Conservation (phyloP, 805 yeast species). For the Starmera amethionina region DNA sequence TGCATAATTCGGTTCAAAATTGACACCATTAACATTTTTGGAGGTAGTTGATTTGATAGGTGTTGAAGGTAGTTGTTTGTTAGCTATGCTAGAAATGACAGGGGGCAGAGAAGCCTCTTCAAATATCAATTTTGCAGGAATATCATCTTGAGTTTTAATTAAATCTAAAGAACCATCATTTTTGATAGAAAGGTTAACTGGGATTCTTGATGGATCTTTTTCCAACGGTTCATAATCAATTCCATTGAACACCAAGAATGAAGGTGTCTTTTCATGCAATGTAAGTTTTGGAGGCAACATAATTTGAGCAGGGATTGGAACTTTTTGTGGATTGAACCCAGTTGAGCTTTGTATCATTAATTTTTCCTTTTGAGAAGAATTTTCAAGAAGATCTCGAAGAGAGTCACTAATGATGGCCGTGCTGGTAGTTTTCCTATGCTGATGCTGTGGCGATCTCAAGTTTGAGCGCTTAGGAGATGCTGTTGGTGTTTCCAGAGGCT, state of each 20-base stretch:
- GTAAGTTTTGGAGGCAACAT: slow-evolving; percentile 28
- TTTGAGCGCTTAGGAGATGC: background rate
- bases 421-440: slow-evolving; percentile 1
- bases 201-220: background rate
- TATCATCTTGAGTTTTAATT: background rate
- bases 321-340: slow-evolving; percentile 21
- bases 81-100: too few relatives aligned
- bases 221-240: slow-evolving; percentile 22
- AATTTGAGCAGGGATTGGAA: slow-evolving; percentile 29
- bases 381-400: slow-evolving; percentile 9
- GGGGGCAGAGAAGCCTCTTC: background rate
- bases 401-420: slow-evolving; percentile 9
- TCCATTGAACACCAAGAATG: slow-evolving; percentile 28
- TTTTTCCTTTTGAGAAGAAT: slow-evolving; percentile 13
- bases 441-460: background rate
- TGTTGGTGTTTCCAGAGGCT: background rate
- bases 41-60: background rate
- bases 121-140: background rate
- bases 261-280: slow-evolving; percentile 20
- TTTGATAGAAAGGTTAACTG: background rate
- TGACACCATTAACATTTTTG: background rate
- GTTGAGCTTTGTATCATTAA: slow-evolving; percentile 26
- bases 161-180: background rate
- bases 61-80: slow-evolving; percentile 1
- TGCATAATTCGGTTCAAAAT: background rate